These are phyloP conservation scores for Botrytis fabae DNA, from an alignment of 2,329 filamentous ascomycete genomes.

Conservation along the genomic window DNA sequence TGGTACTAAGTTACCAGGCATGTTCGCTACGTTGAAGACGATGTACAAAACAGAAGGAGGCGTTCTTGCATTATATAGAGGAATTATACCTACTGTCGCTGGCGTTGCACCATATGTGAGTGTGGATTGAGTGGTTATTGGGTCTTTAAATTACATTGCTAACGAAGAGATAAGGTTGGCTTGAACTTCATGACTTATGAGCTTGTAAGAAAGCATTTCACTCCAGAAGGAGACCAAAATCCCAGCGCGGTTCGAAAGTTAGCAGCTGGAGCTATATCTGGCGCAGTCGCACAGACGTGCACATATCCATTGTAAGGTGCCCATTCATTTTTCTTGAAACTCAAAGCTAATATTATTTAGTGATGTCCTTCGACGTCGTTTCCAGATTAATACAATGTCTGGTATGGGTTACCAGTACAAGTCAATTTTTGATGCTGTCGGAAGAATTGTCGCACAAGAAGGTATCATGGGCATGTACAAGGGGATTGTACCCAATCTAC, in stretches of 20 bases:
- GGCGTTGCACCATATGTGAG: slow-evolving; percentile 91
- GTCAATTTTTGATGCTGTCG: slow-evolving; percentile 79
- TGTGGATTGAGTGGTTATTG: slow-evolving; percentile 21
- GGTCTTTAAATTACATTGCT: neutral
- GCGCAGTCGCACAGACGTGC: slow-evolving; percentile 93
- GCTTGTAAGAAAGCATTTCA: slow-evolving; percentile 78
- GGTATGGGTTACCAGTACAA: slow-evolving; percentile 97
- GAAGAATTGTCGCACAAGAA: slow-evolving; percentile 79
- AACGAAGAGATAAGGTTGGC: slow-evolving; percentile 62
- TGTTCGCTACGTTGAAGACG: slow-evolving; percentile 77
- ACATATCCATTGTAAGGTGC: slow-evolving; percentile 92
- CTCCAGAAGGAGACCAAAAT: slow-evolving; percentile 82
- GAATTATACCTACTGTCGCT: slow-evolving; percentile 89
- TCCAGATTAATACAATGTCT: slow-evolving; percentile 99
- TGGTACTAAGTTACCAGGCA: slow-evolving; percentile 73
- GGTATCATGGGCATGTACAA: slow-evolving; percentile 88
- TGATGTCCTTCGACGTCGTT: slow-evolving; percentile 87
- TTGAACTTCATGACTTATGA: slow-evolving; percentile 99
- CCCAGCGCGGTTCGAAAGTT: slow-evolving; percentile 80
- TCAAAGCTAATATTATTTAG: slow-evolving; percentile 48
- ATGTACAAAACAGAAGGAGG: slow-evolving; percentile 96
- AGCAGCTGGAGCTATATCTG: slow-evolving; percentile 87
- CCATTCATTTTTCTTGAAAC: slow-evolving; percentile 26
- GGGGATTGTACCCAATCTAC: slow-evolving; percentile 88
- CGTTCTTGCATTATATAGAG: slow-evolving; percentile 81